phyloP scores from a whole-genome alignment of 2,329 filamentous ascomycete genomes.

The Graphilbum sp. region DNA sequence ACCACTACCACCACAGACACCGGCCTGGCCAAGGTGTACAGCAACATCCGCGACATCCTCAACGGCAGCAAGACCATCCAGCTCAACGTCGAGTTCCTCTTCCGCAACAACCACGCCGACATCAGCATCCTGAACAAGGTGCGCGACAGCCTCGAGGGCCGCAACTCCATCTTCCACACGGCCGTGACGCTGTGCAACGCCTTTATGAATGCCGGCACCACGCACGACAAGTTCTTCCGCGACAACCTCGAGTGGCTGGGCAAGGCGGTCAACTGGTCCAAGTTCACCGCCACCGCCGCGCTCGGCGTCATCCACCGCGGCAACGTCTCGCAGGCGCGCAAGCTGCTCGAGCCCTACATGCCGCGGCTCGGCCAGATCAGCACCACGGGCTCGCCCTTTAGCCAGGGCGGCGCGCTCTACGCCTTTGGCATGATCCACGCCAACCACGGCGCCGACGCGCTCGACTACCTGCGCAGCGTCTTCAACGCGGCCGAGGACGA shows the following conservation, averaged over 20 bases:
- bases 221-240: conserved; percentile 95
- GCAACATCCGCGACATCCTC: conserved; percentile 51
- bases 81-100: conserved; percentile 83
- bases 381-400: conserved; percentile 75
- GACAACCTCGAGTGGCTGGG: conserved; percentile 96
- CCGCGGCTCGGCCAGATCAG: conserved; percentile 56
- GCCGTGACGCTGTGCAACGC: conserved; percentile 95
- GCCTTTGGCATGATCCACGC: conserved; percentile 93
- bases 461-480: conserved; percentile 61
- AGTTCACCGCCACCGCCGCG: conserved; percentile 93
- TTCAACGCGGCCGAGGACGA: conserved; percentile 69
- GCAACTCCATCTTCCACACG: conserved; percentile 97
- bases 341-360: conserved; percentile 86
- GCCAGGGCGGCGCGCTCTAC: conserved; percentile 89
- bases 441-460: conserved; percentile 85
- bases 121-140: conserved; percentile 89
- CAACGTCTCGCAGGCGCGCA: conserved; percentile 83
- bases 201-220: conserved; percentile 98
- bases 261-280: conserved; percentile 98
- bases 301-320: conserved; percentile 93
- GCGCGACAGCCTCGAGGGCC: conserved; percentile 82
- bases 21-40: conserved; percentile 20
- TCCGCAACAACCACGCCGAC: conserved; percentile 82
- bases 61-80: conserved; percentile 88
- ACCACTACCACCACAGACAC: conserved; percentile 15